phyloP scores from a whole-genome alignment of 257 asterid genomes.

The Fraxinus cuspidata region DNA sequence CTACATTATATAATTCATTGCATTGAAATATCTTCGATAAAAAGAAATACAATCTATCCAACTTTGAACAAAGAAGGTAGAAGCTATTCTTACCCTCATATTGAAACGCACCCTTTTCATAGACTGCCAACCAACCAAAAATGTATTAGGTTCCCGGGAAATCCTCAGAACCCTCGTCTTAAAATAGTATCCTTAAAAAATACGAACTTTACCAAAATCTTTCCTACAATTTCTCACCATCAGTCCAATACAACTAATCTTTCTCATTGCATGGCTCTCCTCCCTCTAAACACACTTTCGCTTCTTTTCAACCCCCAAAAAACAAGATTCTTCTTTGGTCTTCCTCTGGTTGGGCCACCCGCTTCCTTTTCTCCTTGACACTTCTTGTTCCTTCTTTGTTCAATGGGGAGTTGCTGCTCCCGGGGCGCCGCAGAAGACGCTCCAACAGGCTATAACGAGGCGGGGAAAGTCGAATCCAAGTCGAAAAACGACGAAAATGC shows the following conservation, averaged over 20 bases:
- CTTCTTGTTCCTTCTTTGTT: slow-evolving; percentile 11
- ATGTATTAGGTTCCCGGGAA: slow-evolving; percentile 21
- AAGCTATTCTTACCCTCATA: too few species aligned
- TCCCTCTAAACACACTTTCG: slow-evolving; percentile 30
- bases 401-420: slow-evolving; percentile 79
- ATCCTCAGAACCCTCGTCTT: slow-evolving; percentile 22
- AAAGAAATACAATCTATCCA: too few species aligned
- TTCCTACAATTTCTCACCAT: slow-evolving; percentile 55
- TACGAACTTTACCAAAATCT: slow-evolving; percentile 17
- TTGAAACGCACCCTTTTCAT: neutral
- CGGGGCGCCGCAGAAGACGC: slow-evolving; percentile 38
- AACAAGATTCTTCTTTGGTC: slow-evolving; percentile 12
- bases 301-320: slow-evolving; percentile 27
- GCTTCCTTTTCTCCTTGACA: slow-evolving; percentile 8
- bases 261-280: slow-evolving; percentile 32
- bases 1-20: too few species aligned
- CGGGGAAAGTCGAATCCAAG: slow-evolving; percentile 17
- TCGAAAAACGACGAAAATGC: neutral
- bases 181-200: neutral
- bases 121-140: neutral
- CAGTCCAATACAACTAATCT: slow-evolving; percentile 29
- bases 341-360: slow-evolving; percentile 28
- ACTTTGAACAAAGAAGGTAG: too few species aligned
- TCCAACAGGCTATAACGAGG: slow-evolving; percentile 11
- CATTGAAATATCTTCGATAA: too few species aligned